Evolutionary conservation across 176 grass and related monocot genomes (phyloP), one percentile per base, ranked within the genome.

Genomic region (Phoenix roebelenii): DNA sequence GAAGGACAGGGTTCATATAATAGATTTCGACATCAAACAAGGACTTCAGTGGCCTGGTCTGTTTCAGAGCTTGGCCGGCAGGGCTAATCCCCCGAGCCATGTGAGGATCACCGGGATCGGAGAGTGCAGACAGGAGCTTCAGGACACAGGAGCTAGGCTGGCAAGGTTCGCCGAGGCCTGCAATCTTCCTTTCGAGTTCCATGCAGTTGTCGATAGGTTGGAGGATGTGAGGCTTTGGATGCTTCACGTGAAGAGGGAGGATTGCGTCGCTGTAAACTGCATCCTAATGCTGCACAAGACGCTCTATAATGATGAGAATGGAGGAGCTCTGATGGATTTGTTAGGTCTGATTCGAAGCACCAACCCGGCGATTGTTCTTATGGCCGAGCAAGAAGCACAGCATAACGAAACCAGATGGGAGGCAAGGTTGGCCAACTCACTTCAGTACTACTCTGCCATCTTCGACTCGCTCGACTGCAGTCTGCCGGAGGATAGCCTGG

Each of bases 161-260:
- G 76, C 71, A 0, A 71, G 70, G 64, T 66, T 98, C 26, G 94
- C 94, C 9, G 70, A 86, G 17, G 49, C 48, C 5, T 62, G 82
- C 2, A 78, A 83, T 5, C 82, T 98, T 54, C 66, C 73, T 0
- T 98, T 98, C 53, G 88, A 92, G 69, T 98, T 98, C 73, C 94
- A 98, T 58, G 60, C 85, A 7, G 94, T 98, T 19, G 85, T 89
- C 3, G 93, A 93, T 63, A 76, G 88, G 18, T 69, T 98, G 26
- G 94, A 98, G 70, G 94, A 98, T 44, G 94, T 98, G 55, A 78
- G 94, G 70, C 79, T 98, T 5, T 98, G 94, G 94, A 98, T 93
- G 94, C 89, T 98, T 61, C 88, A 98, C 49, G 88, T 98, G 18
- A 98, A 98, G 64, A 73, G 85, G 64, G 88, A 86, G 58, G 94